phyloP scores from a whole-genome alignment of 2,329 filamentous ascomycete species.

The Hymenoscyphus scutula region DNA sequence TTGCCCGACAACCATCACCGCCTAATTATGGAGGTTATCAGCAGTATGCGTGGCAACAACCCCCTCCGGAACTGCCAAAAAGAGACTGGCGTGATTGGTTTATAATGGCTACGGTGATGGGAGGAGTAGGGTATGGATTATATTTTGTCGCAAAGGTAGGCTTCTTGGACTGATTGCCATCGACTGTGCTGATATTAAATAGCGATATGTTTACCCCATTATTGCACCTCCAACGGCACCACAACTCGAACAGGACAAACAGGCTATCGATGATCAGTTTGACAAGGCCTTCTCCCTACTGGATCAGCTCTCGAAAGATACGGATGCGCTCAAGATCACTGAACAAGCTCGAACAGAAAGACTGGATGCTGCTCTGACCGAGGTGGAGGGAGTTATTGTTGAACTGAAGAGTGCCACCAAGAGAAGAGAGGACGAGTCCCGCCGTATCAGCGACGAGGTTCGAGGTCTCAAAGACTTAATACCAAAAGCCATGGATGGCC shows the following conservation, averaged over 20 bases:
- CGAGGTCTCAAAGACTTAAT: conserved; percentile 78
- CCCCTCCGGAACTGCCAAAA: conserved; percentile 61
- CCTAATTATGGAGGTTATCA: conserved; percentile 49
- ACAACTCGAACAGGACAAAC: conserved; percentile 91
- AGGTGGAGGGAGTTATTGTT: conserved; percentile 78
- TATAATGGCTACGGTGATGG: conserved; percentile 96
- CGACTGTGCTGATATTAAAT: conserved; percentile 27
- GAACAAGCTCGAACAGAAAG: conserved; percentile 82
- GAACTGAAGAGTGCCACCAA: conserved; percentile 80
- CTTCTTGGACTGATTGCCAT: conserved; percentile 3
- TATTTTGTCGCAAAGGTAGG: conserved; percentile 82
- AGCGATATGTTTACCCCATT: conserved; percentile 88
- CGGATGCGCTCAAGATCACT: conserved; percentile 78
- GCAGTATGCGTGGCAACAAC: conserved; percentile 56
- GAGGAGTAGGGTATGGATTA: conserved; percentile 83
- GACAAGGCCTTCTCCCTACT: conserved; percentile 87
- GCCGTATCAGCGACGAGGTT: conserved; percentile 83
- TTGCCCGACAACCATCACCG: conserved; percentile 38
- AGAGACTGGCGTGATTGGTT: conserved; percentile 99
- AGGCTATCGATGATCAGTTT: conserved; percentile 88
- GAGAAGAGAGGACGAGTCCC: conserved; percentile 81
- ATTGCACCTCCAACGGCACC: conserved; percentile 92
- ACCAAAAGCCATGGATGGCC: conserved; percentile 82
- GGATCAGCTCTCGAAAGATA: conserved; percentile 90
- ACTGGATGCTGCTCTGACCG: conserved; percentile 75